Percentiles rank a stretch among this genome's conserved stretches.
Evolutionary conservation across 441 rosid species (phyloP).

Genomic region (Flueggea neowawraea): DNA sequence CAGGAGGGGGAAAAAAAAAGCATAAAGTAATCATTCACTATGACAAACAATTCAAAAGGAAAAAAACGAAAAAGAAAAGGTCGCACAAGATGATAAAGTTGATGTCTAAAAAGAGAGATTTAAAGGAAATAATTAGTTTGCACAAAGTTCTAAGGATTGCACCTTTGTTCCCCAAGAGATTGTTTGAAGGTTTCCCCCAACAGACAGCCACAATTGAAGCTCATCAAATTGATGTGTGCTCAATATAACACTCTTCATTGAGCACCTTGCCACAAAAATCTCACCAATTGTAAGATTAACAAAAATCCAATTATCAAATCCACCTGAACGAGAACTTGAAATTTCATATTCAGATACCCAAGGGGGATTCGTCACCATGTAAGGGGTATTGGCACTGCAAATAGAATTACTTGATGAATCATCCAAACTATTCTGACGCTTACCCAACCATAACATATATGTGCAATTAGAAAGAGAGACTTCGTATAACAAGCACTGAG

Average conservation of each 20-base stretch:
- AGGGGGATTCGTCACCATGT: conserved; percentile 24
- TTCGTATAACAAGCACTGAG: conserved; percentile 62
- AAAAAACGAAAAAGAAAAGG: neutral
- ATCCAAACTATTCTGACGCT: conserved; percentile 30
- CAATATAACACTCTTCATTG: conserved; percentile 47
- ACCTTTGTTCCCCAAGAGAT: conserved; percentile 70
- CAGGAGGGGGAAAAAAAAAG: conserved; percentile 6
- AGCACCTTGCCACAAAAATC: conserved; percentile 50
- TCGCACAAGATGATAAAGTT: neutral
- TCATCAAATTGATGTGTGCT: conserved; percentile 52
- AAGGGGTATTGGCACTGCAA: conserved; percentile 19
- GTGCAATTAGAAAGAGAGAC: conserved; percentile 56
- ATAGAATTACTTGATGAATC: conserved; percentile 27
- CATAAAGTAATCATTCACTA: conserved; percentile 4
- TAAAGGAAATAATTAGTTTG: conserved; percentile 10
- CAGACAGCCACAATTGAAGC: conserved; percentile 54
- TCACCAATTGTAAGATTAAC: conserved; percentile 43
- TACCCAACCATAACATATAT: conserved; percentile 44
- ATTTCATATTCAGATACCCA: conserved; percentile 29
- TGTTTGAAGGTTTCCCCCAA: conserved; percentile 54
- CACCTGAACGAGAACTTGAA: conserved; percentile 31
- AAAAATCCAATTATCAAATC: conserved; percentile 43
- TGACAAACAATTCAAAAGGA: neutral
- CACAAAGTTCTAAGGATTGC: conserved; percentile 22
- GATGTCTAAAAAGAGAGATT: conserved; percentile 10